These are phyloP conservation scores for Lactuca saligna DNA, from an alignment of 129 eudicot genomes.

Conservation along the genomic window DNA sequence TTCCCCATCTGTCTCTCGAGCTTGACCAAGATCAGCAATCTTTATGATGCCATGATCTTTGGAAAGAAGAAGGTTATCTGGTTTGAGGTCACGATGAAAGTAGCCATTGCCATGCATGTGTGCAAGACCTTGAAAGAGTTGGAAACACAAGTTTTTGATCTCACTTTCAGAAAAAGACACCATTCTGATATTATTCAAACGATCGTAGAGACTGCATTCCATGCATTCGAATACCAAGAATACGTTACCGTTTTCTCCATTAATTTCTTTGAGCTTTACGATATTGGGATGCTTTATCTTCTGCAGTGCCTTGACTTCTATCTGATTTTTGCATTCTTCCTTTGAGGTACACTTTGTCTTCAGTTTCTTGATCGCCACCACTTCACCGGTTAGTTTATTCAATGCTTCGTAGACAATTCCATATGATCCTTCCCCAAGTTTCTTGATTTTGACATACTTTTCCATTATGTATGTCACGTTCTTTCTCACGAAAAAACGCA, in stretches of 20 bases:
- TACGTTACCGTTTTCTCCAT: background rate
- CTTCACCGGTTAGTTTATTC: background rate
- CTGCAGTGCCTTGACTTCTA: background rate
- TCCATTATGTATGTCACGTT: background rate
- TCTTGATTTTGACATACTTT: background rate
- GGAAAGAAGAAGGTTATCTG: background rate
- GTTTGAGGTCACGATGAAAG: too few relatives aligned
- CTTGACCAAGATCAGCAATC: constrained; percentile 19
- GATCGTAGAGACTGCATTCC: background rate
- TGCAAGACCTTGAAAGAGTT: constrained; percentile 18
- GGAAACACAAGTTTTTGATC: constrained; percentile 7
- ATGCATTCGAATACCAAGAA: constrained; percentile 8
- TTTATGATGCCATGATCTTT: background rate
- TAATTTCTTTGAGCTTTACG: background rate
- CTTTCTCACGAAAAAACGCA: too few relatives aligned
- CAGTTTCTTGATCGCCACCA: constrained; percentile 7
- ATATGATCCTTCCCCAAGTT: constrained; percentile 11
- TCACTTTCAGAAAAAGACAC: constrained; percentile 3
- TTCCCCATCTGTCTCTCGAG: background rate
- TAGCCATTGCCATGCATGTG: background rate
- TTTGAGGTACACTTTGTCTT: background rate
- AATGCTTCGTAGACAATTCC: constrained; percentile 10
- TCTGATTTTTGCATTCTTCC: constrained; percentile 6
- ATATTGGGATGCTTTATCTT: constrained; percentile 4
- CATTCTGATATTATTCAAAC: background rate